phyloP scores from a whole-genome alignment of 768 basidiomycete genomes.

The Dacryopinax primogenitus region DNA sequence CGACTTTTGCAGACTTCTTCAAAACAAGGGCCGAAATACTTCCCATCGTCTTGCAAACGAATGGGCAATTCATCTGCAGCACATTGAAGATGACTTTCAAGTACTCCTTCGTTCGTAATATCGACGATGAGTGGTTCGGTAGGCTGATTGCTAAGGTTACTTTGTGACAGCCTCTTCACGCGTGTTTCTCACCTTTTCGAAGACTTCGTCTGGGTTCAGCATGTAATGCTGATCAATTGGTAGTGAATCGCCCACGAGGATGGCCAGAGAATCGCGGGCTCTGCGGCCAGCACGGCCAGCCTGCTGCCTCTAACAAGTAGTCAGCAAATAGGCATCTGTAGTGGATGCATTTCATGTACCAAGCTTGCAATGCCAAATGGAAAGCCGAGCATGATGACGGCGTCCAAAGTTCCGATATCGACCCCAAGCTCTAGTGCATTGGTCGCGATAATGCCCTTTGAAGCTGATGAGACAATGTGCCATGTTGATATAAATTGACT shows the following conservation, averaged over 20 bases:
- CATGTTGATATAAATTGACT: background rate
- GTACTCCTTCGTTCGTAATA: constrained; percentile 54
- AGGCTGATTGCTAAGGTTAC: constrained; percentile 17
- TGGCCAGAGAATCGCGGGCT: constrained; percentile 60
- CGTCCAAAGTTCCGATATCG: constrained; percentile 81
- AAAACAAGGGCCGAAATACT: constrained; percentile 58
- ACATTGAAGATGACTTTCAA: constrained; percentile 81
- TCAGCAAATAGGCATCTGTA: background rate
- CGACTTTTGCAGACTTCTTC: constrained; percentile 46
- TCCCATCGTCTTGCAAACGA: constrained; percentile 41
- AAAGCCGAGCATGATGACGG: constrained; percentile 80
- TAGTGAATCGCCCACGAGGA: constrained; percentile 53
- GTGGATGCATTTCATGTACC: constrained; percentile 32
- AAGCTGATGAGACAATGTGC: background rate
- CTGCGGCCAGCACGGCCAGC: constrained; percentile 76
- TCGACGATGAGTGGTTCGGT: constrained; percentile 57
- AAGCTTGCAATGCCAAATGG: constrained; percentile 69
- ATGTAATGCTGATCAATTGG: constrained; percentile 68
- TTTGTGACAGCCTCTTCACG: background rate
- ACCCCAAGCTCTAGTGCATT: constrained; percentile 85
- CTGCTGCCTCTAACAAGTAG: constrained; percentile 60
- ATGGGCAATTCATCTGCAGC: constrained; percentile 79
- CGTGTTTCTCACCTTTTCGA: constrained; percentile 32
- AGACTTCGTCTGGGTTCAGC: constrained; percentile 55
- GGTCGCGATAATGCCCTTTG: constrained; percentile 66